phyloP scores from a whole-genome alignment of 2,329 filamentous ascomycete species.

The Trichoderma simmonsii region DNA sequence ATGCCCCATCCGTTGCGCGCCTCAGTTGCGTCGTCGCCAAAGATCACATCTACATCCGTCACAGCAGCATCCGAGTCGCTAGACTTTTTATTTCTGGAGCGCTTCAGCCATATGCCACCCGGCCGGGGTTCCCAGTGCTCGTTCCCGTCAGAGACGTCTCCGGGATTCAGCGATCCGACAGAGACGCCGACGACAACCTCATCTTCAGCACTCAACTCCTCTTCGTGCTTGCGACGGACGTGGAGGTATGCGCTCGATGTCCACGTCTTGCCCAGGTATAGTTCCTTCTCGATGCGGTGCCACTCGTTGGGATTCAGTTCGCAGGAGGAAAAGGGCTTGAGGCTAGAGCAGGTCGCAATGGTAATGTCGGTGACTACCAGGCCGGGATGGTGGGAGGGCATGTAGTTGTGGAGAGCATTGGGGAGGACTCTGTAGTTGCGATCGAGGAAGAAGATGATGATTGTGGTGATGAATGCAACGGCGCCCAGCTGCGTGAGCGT shows the following conservation, averaged over 20 bases:
- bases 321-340: slow-evolving; percentile 75
- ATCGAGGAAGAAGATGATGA: slow-evolving; percentile 79
- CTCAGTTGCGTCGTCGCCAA: slow-evolving; percentile 87
- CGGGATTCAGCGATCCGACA: slow-evolving; percentile 70
- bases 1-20: slow-evolving; percentile 83
- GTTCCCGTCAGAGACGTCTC: slow-evolving; percentile 41
- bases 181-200: slow-evolving; percentile 76
- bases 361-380: slow-evolving; percentile 83
- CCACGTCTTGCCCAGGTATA: slow-evolving; percentile 74
- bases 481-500: slow-evolving; percentile 73
- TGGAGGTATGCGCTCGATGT: slow-evolving; percentile 76
- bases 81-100: slow-evolving; percentile 67
- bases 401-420: slow-evolving; percentile 77
- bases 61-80: slow-evolving; percentile 72
- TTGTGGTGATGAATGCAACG: slow-evolving; percentile 62
- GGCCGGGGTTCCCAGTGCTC: slow-evolving; percentile 75
- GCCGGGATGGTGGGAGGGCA: slow-evolving; percentile 81
- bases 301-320: slow-evolving; percentile 68
- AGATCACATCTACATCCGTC: slow-evolving; percentile 81
- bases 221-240: slow-evolving; percentile 79
- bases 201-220: slow-evolving; percentile 71
- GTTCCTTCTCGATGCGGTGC: slow-evolving; percentile 85
- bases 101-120: slow-evolving; percentile 77
- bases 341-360: slow-evolving; percentile 68
- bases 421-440: slow-evolving; percentile 85